Conservation (phyloP, 495 filamentous ascomycete species). For the Aspergillus leporis region DNA sequence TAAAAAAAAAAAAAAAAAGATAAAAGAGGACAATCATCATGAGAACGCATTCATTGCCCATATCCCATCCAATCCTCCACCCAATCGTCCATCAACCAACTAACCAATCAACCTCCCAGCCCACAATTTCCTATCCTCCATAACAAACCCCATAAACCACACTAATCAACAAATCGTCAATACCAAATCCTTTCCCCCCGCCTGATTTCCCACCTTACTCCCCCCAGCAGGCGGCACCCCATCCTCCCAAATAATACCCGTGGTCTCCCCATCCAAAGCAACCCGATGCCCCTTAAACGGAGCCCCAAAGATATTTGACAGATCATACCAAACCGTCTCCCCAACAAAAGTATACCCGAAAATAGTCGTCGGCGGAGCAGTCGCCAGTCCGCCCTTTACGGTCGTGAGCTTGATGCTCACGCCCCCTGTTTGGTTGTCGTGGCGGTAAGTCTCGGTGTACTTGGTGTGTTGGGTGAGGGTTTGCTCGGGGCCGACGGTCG, state of each 20-base stretch:
- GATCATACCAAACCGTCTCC: slow-evolving; percentile 55
- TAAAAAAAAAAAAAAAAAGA: no score
- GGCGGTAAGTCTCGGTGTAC: slow-evolving; percentile 45
- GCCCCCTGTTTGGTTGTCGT: slow-evolving; percentile 51
- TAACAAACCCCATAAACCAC: slow-evolving; percentile 7
- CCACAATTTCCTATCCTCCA: background rate
- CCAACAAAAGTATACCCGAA: slow-evolving; percentile 56
- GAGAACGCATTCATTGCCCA: no score
- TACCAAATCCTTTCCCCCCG: slow-evolving; percentile 32
- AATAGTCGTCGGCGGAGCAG: slow-evolving; percentile 48
- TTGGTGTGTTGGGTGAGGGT: slow-evolving; percentile 21
- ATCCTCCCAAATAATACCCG: slow-evolving; percentile 46
- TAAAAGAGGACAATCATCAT: no score
- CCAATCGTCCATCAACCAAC: background rate
- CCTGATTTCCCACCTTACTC: slow-evolving; percentile 46
- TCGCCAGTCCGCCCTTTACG: slow-evolving; percentile 47
- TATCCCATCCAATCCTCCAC: no score
- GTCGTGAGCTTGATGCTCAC: slow-evolving; percentile 57
- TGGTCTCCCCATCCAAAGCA: slow-evolving; percentile 31
- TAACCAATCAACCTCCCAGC: background rate
- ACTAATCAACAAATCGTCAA: slow-evolving; percentile 33
- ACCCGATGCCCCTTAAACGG: slow-evolving; percentile 51
- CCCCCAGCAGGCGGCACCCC: slow-evolving; percentile 49
- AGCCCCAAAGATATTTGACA: slow-evolving; percentile 58
- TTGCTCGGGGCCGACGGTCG: slow-evolving; percentile 29